Conservation (phyloP, 2,329 filamentous ascomycete species). For the Paecilomyces niveus region DNA sequence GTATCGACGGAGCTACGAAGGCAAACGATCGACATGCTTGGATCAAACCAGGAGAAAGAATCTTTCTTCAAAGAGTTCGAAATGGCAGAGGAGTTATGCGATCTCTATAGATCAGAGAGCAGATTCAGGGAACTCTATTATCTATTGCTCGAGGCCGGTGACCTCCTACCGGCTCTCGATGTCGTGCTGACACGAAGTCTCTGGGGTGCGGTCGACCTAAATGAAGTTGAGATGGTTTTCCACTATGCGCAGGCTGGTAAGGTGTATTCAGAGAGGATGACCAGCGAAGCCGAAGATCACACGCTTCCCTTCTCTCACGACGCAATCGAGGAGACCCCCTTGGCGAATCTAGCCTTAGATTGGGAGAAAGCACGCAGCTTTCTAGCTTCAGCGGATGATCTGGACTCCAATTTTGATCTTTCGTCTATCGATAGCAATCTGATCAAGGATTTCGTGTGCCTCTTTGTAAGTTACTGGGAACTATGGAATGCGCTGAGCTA, state of each 20-base stretch:
- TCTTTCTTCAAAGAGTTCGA: constrained; percentile 13
- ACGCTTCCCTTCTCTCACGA: neutral
- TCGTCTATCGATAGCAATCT: constrained; percentile 5
- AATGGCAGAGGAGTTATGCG: constrained; percentile 9
- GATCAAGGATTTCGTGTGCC: neutral
- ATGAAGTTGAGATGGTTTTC: neutral
- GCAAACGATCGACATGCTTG: constrained; percentile 11
- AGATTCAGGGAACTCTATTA: constrained; percentile 8
- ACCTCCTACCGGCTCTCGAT: neutral
- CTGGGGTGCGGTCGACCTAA: neutral
- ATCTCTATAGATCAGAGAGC: constrained; percentile 4
- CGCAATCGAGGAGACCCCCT: neutral
- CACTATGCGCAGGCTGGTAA: neutral
- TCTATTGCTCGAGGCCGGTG: neutral
- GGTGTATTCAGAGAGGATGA: neutral
- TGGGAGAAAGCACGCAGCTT: neutral
- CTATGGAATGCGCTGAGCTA: neutral
- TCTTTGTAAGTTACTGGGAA: neutral
- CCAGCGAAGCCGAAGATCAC: neutral
- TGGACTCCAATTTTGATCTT: constrained; percentile 1
- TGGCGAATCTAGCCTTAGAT: neutral
- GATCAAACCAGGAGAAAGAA: constrained; percentile 8
- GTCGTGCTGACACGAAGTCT: neutral
- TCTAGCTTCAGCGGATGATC: neutral
- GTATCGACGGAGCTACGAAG: constrained; percentile 8